Evolutionary conservation across 768 basidiomycete genomes (phyloP).

Genomic region (Rhodotorula paludigena): DNA sequence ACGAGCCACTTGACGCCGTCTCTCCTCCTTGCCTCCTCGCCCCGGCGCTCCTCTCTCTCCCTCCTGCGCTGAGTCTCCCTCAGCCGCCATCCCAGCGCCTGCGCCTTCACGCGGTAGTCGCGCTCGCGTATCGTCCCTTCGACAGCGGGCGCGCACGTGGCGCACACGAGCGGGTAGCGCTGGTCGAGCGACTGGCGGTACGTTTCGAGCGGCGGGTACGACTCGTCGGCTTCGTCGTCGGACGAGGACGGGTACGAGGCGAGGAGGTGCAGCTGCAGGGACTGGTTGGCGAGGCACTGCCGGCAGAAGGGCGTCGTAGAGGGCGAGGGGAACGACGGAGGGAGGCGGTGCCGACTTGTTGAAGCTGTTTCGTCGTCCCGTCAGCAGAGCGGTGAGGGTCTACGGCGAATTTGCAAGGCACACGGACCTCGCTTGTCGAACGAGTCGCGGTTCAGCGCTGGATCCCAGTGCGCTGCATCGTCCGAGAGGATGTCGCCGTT

Average conservation of each 20-base stretch:
- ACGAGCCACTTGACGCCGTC: constrained; percentile 7
- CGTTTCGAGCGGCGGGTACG: constrained; percentile 52
- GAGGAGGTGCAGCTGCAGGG: constrained; percentile 74
- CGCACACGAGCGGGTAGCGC: constrained; percentile 85
- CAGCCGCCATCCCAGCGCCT: constrained; percentile 70
- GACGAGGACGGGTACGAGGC: constrained; percentile 60
- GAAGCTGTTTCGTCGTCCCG: background rate
- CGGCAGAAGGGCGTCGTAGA: constrained; percentile 62
- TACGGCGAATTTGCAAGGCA: background rate
- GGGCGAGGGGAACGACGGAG: constrained; percentile 1
- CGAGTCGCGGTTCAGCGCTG: constrained; percentile 62
- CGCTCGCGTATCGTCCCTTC: constrained; percentile 73
- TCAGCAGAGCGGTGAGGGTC: background rate
- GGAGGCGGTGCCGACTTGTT: constrained; percentile 4
- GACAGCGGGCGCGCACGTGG: constrained; percentile 66
- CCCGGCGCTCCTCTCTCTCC: background rate
- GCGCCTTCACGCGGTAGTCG: constrained; percentile 69
- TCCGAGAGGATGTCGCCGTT: constrained; percentile 74
- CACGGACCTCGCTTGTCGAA: constrained; percentile 66
- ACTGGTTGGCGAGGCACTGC: constrained; percentile 87
- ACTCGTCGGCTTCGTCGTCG: background rate
- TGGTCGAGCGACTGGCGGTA: constrained; percentile 69
- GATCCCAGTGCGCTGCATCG: constrained; percentile 82
- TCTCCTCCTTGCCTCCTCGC: background rate
- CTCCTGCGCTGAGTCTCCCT: constrained; percentile 51